Percentiles rank a stretch among this genome's conserved stretches.
These are phyloP conservation scores for Petunia axillaris DNA, from an alignment of 257 asterid species.

Conservation along the genomic window DNA sequence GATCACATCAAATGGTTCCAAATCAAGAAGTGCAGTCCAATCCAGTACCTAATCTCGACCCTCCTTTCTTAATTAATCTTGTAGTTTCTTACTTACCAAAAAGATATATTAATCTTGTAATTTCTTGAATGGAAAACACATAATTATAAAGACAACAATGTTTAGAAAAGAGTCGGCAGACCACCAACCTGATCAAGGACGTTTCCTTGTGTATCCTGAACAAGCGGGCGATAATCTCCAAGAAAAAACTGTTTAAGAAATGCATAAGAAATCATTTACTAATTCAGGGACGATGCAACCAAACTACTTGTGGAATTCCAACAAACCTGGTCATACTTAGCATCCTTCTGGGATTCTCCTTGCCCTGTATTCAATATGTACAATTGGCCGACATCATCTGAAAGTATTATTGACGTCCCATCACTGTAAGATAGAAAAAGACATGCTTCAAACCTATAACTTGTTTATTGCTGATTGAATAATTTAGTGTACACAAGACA, in stretches of 20 bases:
- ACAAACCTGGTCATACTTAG: constrained; percentile 90
- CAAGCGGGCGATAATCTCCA: constrained; percentile 95
- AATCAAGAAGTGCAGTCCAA: neutral
- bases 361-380: constrained; percentile 89
- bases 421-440: constrained; percentile 58
- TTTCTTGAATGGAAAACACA: constrained; percentile 16
- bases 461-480: constrained; percentile 31
- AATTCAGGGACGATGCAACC: constrained; percentile 22
- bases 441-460: constrained; percentile 22
- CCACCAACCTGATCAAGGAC: constrained; percentile 88
- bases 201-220: constrained; percentile 92
- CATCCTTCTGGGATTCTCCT: constrained; percentile 94
- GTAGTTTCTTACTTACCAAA: too few species aligned
- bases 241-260: constrained; percentile 71
- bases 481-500: constrained; percentile 9
- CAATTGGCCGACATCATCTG: constrained; percentile 94
- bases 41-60: constrained; percentile 1
- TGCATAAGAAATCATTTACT: constrained; percentile 21
- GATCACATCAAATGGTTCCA: neutral
- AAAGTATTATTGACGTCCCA: constrained; percentile 94
- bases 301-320: constrained; percentile 3
- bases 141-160: neutral
- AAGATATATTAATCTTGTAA: neutral
- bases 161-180: constrained; percentile 8
- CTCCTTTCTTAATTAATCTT: neutral